Base-by-base conservation (phyloP, 2,329 filamentous ascomycete genomes). In the Dothideomycetes sp. region DNA sequence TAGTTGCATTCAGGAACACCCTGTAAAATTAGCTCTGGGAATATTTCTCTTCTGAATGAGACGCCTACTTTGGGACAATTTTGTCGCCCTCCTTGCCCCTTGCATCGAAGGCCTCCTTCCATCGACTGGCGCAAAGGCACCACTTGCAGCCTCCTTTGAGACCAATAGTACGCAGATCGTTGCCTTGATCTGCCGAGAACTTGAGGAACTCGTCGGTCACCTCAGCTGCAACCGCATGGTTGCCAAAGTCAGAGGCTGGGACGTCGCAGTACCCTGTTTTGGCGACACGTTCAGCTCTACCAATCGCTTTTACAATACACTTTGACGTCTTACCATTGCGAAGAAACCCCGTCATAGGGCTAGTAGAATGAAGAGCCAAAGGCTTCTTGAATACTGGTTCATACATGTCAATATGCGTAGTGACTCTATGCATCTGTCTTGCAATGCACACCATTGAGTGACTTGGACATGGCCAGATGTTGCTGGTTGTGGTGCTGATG, bases 131-230 rank as follows among this genome's bases (percentile, higher is more conserved):
- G 50, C 76, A 79, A 4, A 80, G 57, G 55, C 76, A 80, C 73
- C 76, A 79, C 53, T 72, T 74, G 50, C 74, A 77, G 5, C 75
- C 75, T 10, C 62, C 69, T 15, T 63, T 71, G 40, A 79, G 63
- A 3, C 75, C 75, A 15, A 66, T 64, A 4, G 55, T 49, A 17
- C 73, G 65, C 24, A 80, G 60, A 49, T 79, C 71, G 50, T 79
- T 79, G 30, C 75, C 76, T 29, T 66, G 65, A 4, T 64, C 62
- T 14, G 75, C 73, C 22, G 67, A 68, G 60, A 73, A 79, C 51
- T 78, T 72, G 24, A 79, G 70, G 54, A 80, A 80, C 48, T 74
- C 69, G 43, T 75, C 65, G 7, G 71, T 75, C 1, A 80, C 60
- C 19, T 73, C 65, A 37, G 56, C 63, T n/a, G 75, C 75, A 17